phyloP scores from a whole-genome alignment of 2,329 filamentous ascomycete species.

The Periglandula ipomoeae region DNA sequence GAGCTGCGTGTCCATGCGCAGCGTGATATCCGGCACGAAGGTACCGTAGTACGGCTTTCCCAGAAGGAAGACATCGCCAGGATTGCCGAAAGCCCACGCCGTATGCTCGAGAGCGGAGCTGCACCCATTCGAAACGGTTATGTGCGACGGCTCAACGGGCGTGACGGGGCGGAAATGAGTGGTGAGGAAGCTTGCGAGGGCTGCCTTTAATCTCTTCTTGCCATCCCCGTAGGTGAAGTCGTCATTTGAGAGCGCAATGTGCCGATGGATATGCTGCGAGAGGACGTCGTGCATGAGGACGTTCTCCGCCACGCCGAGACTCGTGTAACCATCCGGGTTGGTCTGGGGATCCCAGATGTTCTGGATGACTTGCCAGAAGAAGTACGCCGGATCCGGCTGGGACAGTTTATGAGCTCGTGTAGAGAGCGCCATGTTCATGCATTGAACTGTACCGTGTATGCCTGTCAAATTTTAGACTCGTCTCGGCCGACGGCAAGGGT shows the following conservation, averaged over 20 bases:
- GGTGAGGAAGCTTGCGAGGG: constrained; percentile 27
- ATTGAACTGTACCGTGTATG: no score
- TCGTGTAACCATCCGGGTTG: constrained; percentile 37
- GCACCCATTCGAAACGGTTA: constrained; percentile 31
- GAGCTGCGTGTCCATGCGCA: constrained; percentile 31
- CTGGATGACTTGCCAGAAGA: constrained; percentile 31
- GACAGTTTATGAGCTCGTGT: constrained; percentile 18
- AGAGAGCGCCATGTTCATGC: constrained; percentile 14
- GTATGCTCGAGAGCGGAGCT: constrained; percentile 31
- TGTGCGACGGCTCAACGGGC: constrained; percentile 22
- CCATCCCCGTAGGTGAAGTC: constrained; percentile 34
- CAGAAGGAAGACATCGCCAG: constrained; percentile 31
- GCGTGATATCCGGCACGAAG: constrained; percentile 35
- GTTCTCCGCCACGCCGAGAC: constrained; percentile 44
- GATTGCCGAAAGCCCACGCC: constrained; percentile 29
- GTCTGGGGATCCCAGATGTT: constrained; percentile 32
- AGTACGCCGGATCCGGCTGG: constrained; percentile 18
- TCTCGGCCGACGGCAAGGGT: background rate
- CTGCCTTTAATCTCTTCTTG: constrained; percentile 21
- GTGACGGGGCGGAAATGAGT: constrained; percentile 20
- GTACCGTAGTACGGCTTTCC: constrained; percentile 38
- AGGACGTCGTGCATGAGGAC: constrained; percentile 39
- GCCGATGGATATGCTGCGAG: constrained; percentile 29
- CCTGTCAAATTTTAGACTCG: no score
- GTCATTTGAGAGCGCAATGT: constrained; percentile 21